Evolutionary conservation across 164 flowering plant genomes (phyloP), one percentile per base, ranked within the genome.

Genomic region (Dillenia turbinata): DNA sequence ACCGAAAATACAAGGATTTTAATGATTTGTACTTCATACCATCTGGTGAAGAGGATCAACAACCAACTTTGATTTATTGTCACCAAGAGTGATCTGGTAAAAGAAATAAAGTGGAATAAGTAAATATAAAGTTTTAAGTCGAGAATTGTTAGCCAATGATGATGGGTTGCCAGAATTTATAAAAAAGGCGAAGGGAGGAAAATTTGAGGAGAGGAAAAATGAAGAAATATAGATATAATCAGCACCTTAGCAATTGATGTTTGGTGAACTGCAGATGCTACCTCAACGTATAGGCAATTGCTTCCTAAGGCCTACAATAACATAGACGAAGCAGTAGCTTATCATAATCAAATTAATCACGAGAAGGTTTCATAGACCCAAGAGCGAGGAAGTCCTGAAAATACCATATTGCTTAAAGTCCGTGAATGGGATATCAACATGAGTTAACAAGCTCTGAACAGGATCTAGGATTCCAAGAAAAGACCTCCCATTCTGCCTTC

Each of bases 401-500:
- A 43, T 88, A 94, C 97, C 65, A 89, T 78, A 56, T 85, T 85
- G 52, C 69, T 78, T 56, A n/a, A 94, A 77, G 73, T 88, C 96
- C 44, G 93, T 88, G 77, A 87, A 86, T 67, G 97, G 92, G 68
- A 85, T 70, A 74, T 89, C 84, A 60, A 91, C 83, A 57, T 72
- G 60, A 22, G 85, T 68, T 11, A 86, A 57, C 12, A 77, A 75
- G 63, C 75, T 63, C 56, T 74, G 75, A 66, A 8, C 75, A 69
- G 64, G 79, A 77, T 91, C 86, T 51, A 91, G 56, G 52, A 89
- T 69, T 64, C 90, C 97, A 75, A 94, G 76, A 77, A 71, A 79
- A 54, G 99, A 91, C 63, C 77, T 87, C 59, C 99, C 99, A 24
- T 85, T 87, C 72, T 85, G 79, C 83, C 97, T 94, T 90, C 75